Conservation (phyloP, 2,329 filamentous ascomycete genomes). For the Pleomassaria siparia region DNA sequence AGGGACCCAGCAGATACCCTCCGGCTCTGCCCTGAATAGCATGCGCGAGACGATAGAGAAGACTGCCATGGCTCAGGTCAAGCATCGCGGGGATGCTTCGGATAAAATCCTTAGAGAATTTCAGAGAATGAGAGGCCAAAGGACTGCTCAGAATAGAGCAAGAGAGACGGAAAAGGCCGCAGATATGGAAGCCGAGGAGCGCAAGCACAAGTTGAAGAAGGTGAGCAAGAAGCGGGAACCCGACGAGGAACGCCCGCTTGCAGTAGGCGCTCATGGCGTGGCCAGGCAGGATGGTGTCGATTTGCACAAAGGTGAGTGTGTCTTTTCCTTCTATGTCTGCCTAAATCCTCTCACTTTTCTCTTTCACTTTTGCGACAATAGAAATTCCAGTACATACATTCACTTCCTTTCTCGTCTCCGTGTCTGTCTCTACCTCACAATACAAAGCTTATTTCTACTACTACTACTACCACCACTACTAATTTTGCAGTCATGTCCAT, state of each 20-base stretch:
- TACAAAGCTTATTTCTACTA: neutral
- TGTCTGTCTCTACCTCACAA: neutral
- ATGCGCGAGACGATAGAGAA: constrained; percentile 68
- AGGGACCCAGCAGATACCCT: constrained; percentile 54
- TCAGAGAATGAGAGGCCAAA: constrained; percentile 64
- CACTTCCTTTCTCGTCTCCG: neutral
- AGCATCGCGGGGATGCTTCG: constrained; percentile 63
- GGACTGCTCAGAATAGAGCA: constrained; percentile 56
- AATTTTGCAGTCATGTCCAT: too few relatives aligned
- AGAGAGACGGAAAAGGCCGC: constrained; percentile 52
- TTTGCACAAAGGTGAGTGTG: constrained; percentile 54
- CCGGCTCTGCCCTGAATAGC: constrained; percentile 64
- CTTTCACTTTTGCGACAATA: neutral
- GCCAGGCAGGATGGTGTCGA: constrained; percentile 66
- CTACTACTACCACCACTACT: too few relatives aligned
- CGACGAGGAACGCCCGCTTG: constrained; percentile 62
- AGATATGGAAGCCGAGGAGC: constrained; percentile 53
- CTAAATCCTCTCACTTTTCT: neutral
- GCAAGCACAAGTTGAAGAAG: constrained; percentile 52
- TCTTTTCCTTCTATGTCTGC: neutral
- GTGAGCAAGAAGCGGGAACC: constrained; percentile 79
- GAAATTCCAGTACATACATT: neutral
- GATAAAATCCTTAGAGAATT: constrained; percentile 74
- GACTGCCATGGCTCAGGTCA: constrained; percentile 46
- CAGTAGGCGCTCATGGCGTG: constrained; percentile 64